Base-by-base conservation (phyloP, 2,329 filamentous ascomycete genomes). In the Pseudohalonectria lignicola region DNA sequence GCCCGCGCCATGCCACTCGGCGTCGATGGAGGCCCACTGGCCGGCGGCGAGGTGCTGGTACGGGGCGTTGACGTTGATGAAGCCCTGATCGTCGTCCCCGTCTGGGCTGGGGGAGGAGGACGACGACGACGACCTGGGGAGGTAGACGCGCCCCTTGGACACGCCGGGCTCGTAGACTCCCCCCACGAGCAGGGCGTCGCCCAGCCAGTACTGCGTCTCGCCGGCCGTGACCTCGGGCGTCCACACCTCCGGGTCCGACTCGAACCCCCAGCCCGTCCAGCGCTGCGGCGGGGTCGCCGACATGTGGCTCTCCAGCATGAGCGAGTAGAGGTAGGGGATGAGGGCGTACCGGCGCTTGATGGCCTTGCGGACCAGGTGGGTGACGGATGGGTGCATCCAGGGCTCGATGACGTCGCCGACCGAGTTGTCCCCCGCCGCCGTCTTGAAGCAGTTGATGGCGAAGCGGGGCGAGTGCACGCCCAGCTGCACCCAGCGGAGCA, bases 391-490 rank as follows among this genome's bases (percentile, higher is more conserved):
- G 49, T 85, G 82, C 78, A 85, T 84, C 78, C 79, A 86, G 0
- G 81, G 81, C 58, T 85, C 80, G 41, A 86, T 86, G 1, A 86
- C 79, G 26, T 82, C 80, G 7, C 81, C 81, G 18, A 82, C 66
- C 0, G 65, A 64, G 48, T 78, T 84, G 54, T 85, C 76, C 1
- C 70, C 61, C 0, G 72, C 67, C 1, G 70, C 73, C 0, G 82
- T 86, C 60, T 86, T 86, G 70, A 80, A 85, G 56, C 81, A 86
- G 30, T 86, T 86, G 61, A 85, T 85, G 10, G 81, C 77, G 48
- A 86, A 85, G 0, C 81, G 74, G 0, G 76, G 70, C 2, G 78
- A 80, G 57, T 84, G 73, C 42, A 77, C 72, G 5, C 80, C 82
- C 2, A 82, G 67, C 50, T 86, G 82, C 11, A 85, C 66, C 82